Percentiles rank a stretch among this genome's conserved stretches.
Conservation (phyloP, 2,329 filamentous ascomycete species). For the Ciborinia camelliae region DNA sequence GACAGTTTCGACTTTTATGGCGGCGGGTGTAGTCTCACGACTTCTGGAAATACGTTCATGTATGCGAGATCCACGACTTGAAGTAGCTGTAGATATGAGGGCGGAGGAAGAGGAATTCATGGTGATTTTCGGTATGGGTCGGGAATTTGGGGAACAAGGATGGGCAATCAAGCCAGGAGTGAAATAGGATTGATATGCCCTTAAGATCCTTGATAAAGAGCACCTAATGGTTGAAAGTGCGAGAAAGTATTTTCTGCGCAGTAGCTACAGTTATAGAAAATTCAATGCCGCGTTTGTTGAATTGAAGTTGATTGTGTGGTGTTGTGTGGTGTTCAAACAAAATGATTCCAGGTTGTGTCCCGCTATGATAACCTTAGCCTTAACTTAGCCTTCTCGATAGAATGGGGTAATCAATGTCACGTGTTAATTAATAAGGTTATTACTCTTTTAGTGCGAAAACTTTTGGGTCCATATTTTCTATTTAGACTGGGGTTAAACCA, state of each 20-base stretch:
- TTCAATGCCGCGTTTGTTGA: not conserved
- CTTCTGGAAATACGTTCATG: slow-evolving; percentile 9
- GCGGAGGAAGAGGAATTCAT: slow-evolving; percentile 25
- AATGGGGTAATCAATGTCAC: slow-evolving; percentile 2
- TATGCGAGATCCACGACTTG: slow-evolving; percentile 14
- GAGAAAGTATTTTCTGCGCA: not conserved
- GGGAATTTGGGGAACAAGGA: not conserved
- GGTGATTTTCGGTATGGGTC: slow-evolving; percentile 1
- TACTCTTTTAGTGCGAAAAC: too few species aligned
- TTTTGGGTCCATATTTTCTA: not conserved
- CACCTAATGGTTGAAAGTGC: not conserved
- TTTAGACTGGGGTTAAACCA: too few species aligned
- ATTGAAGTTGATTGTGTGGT: too few species aligned
- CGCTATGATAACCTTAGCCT: slow-evolving; percentile 7
- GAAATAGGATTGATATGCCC: not conserved
- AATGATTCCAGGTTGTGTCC: not conserved
- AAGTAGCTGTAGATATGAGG: slow-evolving; percentile 2
- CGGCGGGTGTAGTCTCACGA: slow-evolving; percentile 18
- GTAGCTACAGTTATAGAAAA: not conserved
- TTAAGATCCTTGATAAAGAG: not conserved
- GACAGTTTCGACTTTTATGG: not conserved
- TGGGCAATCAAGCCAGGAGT: not conserved
- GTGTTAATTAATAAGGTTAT: too few species aligned
- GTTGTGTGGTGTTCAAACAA: not conserved
- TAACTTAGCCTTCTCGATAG: not conserved